Evolutionary conservation across 805 yeast species (phyloP).

Genomic region (Pichia kluyveri): DNA sequence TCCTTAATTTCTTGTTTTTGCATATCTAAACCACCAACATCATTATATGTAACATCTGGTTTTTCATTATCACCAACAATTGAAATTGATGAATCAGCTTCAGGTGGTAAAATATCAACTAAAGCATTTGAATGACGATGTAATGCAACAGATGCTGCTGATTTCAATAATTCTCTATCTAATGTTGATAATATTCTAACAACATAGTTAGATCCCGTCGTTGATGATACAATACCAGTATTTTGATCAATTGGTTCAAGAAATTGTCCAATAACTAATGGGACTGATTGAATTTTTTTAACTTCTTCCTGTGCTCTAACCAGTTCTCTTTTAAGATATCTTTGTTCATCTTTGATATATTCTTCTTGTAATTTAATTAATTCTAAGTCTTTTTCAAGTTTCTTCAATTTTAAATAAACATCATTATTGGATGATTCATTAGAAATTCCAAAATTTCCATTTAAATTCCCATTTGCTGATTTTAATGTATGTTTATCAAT

Average conservation of each 20-base stretch:
- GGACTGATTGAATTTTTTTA: slow-evolving; percentile 93
- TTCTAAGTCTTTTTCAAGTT: slow-evolving; percentile 84
- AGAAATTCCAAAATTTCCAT: not conserved
- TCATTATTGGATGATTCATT: slow-evolving; percentile 32
- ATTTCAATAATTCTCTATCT: slow-evolving; percentile 89
- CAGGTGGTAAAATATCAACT: slow-evolving; percentile 96
- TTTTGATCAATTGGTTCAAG: slow-evolving; percentile 95
- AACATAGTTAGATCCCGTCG: slow-evolving; percentile 96
- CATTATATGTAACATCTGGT: slow-evolving; percentile 90
- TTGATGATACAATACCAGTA: slow-evolving; percentile 93
- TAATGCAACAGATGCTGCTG: slow-evolving; percentile 91
- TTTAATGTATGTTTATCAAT: slow-evolving; percentile 8
- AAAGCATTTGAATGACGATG: slow-evolving; percentile 98
- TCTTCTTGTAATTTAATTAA: slow-evolving; percentile 84
- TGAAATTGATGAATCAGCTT: slow-evolving; percentile 93
- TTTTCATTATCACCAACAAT: slow-evolving; percentile 91
- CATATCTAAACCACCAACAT: slow-evolving; percentile 98
- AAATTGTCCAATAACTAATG: slow-evolving; percentile 96
- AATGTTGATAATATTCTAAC: slow-evolving; percentile 91
- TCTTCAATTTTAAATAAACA: slow-evolving; percentile 76
- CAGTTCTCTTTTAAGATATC: slow-evolving; percentile 88
- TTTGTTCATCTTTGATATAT: slow-evolving; percentile 95
- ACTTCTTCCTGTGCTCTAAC: slow-evolving; percentile 98
- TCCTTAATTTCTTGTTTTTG: slow-evolving; percentile 98
- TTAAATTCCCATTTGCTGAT: slow-evolving; percentile 8